phyloP scores from a whole-genome alignment of 352 stramenopile genomes.

The Phytopythium delawarense region DNA sequence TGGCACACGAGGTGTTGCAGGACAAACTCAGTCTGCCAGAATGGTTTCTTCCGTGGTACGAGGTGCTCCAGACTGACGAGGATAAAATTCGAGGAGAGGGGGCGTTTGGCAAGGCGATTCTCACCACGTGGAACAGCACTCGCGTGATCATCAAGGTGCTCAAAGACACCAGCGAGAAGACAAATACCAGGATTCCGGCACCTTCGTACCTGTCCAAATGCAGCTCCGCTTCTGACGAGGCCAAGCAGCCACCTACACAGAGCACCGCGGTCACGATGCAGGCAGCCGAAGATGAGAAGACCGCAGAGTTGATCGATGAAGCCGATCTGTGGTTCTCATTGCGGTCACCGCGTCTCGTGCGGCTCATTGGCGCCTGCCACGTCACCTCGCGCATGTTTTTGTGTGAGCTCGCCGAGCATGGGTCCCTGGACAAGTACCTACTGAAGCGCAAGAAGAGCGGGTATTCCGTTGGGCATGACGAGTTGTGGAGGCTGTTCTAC shows the following conservation, averaged over 20 bases:
- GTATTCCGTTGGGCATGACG: background rate
- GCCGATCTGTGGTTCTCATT: background rate
- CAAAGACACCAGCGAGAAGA: background rate
- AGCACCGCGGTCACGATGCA: no score
- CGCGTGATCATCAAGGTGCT: background rate
- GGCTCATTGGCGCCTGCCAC: conserved; percentile 3
- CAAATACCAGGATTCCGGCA: no score
- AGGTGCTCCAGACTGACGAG: background rate
- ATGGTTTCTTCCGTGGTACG: background rate
- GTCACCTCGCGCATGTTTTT: background rate
- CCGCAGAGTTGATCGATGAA: background rate
- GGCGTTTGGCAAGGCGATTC: background rate
- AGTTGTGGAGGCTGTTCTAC: conserved; percentile 18
- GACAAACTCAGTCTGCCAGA: background rate
- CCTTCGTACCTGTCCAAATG: no score
- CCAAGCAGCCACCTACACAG: no score
- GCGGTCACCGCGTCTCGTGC: background rate
- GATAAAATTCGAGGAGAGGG: background rate
- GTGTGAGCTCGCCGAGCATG: background rate
- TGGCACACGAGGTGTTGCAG: background rate
- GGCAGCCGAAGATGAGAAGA: background rate
- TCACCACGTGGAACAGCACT: background rate
- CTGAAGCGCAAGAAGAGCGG: background rate
- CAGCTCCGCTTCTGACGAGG: background rate
- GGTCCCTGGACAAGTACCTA: conserved; percentile 2